These are phyloP conservation scores for Beauveria sp. DNA, from an alignment of 2,329 filamentous ascomycete genomes.

Conservation along the genomic window DNA sequence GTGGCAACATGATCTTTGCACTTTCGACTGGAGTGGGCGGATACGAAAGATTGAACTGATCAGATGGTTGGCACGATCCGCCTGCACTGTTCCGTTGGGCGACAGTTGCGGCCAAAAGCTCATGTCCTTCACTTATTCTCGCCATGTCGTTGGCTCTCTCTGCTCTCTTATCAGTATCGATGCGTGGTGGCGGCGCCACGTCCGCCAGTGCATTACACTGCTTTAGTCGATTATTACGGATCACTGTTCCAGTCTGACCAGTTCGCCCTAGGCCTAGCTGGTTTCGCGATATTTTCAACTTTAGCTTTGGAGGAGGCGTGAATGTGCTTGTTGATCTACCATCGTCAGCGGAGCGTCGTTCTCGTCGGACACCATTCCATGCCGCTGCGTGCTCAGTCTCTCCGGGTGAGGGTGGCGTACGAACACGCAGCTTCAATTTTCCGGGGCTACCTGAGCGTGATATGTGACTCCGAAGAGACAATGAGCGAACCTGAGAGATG, in stretches of 20 bases:
- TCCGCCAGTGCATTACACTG: constrained; percentile 27
- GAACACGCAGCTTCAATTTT: constrained; percentile 24
- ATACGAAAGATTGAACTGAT: constrained; percentile 29
- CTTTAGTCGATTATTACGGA: constrained; percentile 21
- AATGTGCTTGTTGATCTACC: constrained; percentile 11
- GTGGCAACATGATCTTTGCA: constrained; percentile 11
- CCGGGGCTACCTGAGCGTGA: constrained; percentile 14
- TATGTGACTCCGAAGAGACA: constrained; percentile 6
- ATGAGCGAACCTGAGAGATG: constrained; percentile 11
- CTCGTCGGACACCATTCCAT: background rate
- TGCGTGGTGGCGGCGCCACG: constrained; percentile 17
- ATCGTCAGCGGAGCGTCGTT: constrained; percentile 5
- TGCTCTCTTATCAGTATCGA: constrained; percentile 12
- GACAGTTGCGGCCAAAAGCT: constrained; percentile 4
- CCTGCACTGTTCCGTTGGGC: constrained; percentile 8
- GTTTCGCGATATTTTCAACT: constrained; percentile 26
- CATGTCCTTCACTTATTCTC: background rate
- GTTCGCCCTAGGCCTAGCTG: constrained; percentile 18
- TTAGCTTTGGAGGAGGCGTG: constrained; percentile 22
- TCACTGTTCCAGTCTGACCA: constrained; percentile 12
- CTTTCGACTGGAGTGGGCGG: constrained; percentile 19
- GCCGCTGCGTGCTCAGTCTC: background rate
- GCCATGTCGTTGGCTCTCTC: constrained; percentile 2
- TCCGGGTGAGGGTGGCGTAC: constrained; percentile 15
- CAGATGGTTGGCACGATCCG: constrained; percentile 19